phyloP scores from a whole-genome alignment of 1,139 yeast species.

The Saccharomycopsis crataegensis region DNA sequence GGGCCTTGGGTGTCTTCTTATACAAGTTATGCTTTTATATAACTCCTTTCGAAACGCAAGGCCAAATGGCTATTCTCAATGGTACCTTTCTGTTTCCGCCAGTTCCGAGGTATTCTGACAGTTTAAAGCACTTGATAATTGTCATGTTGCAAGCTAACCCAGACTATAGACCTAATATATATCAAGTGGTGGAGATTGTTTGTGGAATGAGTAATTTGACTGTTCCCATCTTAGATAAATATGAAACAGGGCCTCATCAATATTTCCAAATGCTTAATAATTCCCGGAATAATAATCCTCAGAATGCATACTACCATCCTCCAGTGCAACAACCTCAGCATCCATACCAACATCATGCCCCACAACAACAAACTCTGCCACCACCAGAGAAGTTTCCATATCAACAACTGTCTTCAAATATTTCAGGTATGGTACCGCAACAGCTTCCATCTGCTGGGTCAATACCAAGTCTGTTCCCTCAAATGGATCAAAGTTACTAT shows the following conservation, averaged over 20 bases:
- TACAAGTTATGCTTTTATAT: conserved; percentile 74
- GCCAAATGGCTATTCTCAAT: conserved; percentile 65
- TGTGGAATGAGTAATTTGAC: conserved; percentile 49
- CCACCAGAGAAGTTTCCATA: not conserved
- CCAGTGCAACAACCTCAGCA: conserved; percentile 2
- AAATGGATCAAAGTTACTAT: not conserved
- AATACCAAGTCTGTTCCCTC: conserved; percentile 3
- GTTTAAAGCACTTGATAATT: conserved; percentile 65
- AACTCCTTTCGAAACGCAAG: conserved; percentile 71
- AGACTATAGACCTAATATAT: conserved; percentile 74
- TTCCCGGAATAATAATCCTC: not conserved
- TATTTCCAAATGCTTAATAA: not conserved
- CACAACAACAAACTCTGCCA: not conserved
- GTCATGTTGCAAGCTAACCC: conserved; percentile 79
- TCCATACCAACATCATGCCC: not conserved
- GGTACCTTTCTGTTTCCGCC: conserved; percentile 58
- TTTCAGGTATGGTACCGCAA: not conserved
- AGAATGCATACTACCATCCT: not conserved
- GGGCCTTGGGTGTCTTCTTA: conserved; percentile 78
- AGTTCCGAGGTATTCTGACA: conserved; percentile 48
- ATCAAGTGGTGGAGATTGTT: conserved; percentile 69
- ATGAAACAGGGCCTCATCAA: conserved; percentile 33
- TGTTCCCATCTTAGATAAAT: conserved; percentile 43
- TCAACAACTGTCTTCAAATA: not conserved
- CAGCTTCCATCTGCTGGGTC: conserved; percentile 4